Evolutionary conservation across 176 grass and related monocot genomes (phyloP), one percentile per base, ranked within the genome.

Genomic region (Bothriochloa decipiens): DNA sequence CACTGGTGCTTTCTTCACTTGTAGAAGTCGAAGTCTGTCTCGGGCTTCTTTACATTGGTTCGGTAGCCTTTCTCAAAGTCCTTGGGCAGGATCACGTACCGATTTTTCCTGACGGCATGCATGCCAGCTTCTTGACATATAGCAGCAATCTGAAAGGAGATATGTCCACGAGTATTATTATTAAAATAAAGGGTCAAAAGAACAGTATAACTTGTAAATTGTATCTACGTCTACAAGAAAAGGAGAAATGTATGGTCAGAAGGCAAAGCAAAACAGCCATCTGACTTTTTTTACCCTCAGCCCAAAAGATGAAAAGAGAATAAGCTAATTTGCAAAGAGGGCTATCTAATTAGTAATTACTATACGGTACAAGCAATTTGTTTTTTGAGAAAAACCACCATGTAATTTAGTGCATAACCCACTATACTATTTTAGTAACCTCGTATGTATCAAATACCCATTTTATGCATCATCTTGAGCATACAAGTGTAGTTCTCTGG

Each of bases 1-100:
- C n/a, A n/a, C n/a, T n/a, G n/a, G n/a, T n/a, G n/a, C n/a, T n/a
- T n/a, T n/a, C n/a, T n/a, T 99, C 68, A 99, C 83, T 96, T 99
- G 81, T 99, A 99, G 89, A 99, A 99, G 74, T 99, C 96, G 41
- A 99, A 99, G 23, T 96, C 91, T 2, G 93, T 91, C 77, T 99
- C 96, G 11, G 96, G 91, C 81, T 99, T 99, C 90, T 99, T 99
- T 40, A 99, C 96, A 11, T 99, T 99, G 39, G 93, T 85, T 35
- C 96, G 75, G 85, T 99, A 99, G 36, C 96, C 96, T 86, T 99
- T 99, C 84, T 99, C 96, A 0, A 99, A 96, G 81, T 99, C 96
- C 86, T 99, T 99, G 55, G 91, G 96, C 15, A 99, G 96, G 67
- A 99, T 99, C 25, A 98, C 93, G 36, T 99, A 99, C 11, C 96